These are phyloP conservation scores for Periconia macrospinosa DNA, from an alignment of 2,329 filamentous ascomycete genomes.

Conservation along the genomic window DNA sequence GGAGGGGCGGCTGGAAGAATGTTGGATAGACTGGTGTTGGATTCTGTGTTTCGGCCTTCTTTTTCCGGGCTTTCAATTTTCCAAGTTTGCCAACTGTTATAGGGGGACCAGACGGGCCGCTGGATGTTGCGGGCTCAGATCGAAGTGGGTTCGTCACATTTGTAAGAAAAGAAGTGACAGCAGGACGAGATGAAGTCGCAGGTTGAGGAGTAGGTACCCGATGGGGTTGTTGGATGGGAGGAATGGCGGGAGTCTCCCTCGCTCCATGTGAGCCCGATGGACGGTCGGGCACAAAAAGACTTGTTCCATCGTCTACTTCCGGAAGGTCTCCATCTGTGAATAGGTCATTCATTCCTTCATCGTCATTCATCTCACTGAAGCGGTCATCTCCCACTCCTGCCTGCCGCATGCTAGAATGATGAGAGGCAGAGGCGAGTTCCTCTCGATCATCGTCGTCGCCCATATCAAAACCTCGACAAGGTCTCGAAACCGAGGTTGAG, in stretches of 20 bases:
- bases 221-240: too few species aligned
- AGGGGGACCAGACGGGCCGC: too few species aligned
- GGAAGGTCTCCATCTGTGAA: not conserved
- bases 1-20: not conserved
- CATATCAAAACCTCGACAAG: not conserved
- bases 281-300: not conserved
- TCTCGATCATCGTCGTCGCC: not conserved
- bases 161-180: not conserved
- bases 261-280: too few species aligned
- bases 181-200: not conserved
- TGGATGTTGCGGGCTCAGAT: too few species aligned
- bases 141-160: not conserved
- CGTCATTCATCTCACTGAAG: too few species aligned
- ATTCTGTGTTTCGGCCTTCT: not conserved
- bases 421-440: not conserved
- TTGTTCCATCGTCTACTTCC: not conserved
- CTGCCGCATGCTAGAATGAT: not conserved
- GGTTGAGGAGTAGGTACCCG: not conserved
- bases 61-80: not conserved
- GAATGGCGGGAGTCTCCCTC: too few species aligned
- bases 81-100: not conserved
- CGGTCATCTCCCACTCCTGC: too few species aligned
- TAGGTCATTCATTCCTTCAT: not conserved
- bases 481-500: not conserved
- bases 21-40: not conserved